Percentiles rank a stretch among this genome's conserved stretches.
phyloP scores from a whole-genome alignment of 176 grass and related monocot genomes.

The Saccharum spontaneum region DNA sequence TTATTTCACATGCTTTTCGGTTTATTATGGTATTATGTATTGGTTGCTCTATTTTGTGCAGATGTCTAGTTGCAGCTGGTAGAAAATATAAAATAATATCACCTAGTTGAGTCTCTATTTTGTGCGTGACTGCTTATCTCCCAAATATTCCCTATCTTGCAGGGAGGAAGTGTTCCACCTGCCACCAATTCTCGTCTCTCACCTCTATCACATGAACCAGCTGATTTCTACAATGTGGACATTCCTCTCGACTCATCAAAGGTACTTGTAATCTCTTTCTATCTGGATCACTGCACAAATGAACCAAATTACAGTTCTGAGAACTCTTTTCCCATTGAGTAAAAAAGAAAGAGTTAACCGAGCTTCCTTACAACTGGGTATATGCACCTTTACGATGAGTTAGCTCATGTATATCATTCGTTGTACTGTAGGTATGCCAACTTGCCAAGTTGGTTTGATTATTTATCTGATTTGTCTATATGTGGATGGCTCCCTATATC shows the following conservation, averaged over 20 bases:
- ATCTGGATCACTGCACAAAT: not conserved
- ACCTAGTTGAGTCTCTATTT: not conserved
- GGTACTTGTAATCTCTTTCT: slow-evolving; percentile 35
- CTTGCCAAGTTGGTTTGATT: slow-evolving; percentile 25
- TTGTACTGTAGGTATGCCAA: not conserved
- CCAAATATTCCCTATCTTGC: slow-evolving; percentile 14
- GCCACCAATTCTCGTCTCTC: slow-evolving; percentile 85
- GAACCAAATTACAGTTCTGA: not conserved
- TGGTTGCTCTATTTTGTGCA: not conserved
- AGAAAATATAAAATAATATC: slow-evolving; percentile 2
- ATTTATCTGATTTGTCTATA: slow-evolving; percentile 14
- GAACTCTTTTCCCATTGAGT: not conserved
- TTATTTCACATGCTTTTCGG: not conserved
- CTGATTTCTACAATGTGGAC: slow-evolving; percentile 93
- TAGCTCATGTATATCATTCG: not conserved
- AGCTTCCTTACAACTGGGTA: slow-evolving; percentile 20
- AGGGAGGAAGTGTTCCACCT: slow-evolving; percentile 71
- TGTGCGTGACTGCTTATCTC: slow-evolving; percentile 7
- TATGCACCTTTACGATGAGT: not conserved
- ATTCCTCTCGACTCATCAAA: slow-evolving; percentile 87
- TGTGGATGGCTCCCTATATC: slow-evolving; percentile 1
- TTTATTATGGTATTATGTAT: not conserved
- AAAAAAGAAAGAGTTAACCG: not conserved
- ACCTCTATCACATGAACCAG: slow-evolving; percentile 85
- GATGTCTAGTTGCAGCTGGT: not conserved